Evolutionary conservation across 1,139 yeast species (phyloP).

Genomic region (Debaryomyces robertsiae): DNA sequence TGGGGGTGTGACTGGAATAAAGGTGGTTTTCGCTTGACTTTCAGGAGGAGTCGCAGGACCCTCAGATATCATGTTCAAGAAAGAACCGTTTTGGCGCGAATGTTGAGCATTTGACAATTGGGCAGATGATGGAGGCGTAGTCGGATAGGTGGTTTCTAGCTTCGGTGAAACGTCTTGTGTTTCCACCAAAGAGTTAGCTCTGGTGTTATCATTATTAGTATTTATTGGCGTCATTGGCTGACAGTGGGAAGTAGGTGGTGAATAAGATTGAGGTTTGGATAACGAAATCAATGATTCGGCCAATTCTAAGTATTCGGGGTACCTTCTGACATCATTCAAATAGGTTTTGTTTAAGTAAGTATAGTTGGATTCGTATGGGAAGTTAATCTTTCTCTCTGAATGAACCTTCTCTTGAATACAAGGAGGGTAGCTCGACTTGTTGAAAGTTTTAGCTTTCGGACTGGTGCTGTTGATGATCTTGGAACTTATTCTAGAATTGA

Average conservation of each 20-base stretch:
- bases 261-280: constrained; percentile 24
- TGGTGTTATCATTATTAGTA: constrained; percentile 7
- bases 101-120: constrained; percentile 15
- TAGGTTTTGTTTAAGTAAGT: constrained; percentile 52
- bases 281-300: constrained; percentile 48
- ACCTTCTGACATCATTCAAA: constrained; percentile 45
- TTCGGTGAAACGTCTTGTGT: background rate
- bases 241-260: constrained; percentile 1
- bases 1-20: constrained; percentile 50
- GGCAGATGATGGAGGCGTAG: constrained; percentile 17
- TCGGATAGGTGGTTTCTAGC: constrained; percentile 4
- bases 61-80: constrained; percentile 13
- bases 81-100: constrained; percentile 13
- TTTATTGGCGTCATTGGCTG: constrained; percentile 4
- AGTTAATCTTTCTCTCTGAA: constrained; percentile 46
- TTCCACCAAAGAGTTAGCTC: constrained; percentile 2
- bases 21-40: constrained; percentile 27
- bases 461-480: constrained; percentile 31
- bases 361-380: constrained; percentile 58
- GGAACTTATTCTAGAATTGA: constrained; percentile 44
- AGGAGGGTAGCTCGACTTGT: constrained; percentile 9
- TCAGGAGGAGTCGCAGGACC: constrained; percentile 17
- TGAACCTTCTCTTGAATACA: constrained; percentile 10
- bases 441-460: constrained; percentile 25
- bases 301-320: constrained; percentile 52